phyloP scores from a whole-genome alignment of 2,329 filamentous ascomycete genomes.

The Hypoxylon sp. region DNA sequence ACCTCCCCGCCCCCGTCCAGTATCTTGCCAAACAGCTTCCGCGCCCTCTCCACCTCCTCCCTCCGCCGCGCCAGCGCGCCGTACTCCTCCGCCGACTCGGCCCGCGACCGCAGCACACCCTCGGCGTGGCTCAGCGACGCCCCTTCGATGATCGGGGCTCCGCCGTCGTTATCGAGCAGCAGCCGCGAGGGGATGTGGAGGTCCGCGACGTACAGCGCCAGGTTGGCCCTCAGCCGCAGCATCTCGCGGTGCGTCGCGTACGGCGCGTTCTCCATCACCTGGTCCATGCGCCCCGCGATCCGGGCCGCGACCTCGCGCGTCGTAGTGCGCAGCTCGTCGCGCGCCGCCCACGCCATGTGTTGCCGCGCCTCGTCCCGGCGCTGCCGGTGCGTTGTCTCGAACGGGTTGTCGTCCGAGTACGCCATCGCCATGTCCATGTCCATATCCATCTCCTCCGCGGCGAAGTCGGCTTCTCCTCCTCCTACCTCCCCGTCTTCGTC shows the following conservation, averaged over 20 bases:
- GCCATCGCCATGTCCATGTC: constrained; percentile 37
- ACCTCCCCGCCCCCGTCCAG: constrained; percentile 49
- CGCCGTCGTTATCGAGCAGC: constrained; percentile 28
- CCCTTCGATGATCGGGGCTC: background rate
- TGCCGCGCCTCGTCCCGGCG: constrained; percentile 31
- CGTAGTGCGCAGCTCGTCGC: constrained; percentile 59
- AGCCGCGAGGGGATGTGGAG: constrained; percentile 63
- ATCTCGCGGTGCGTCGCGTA: constrained; percentile 77
- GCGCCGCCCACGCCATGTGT: constrained; percentile 49
- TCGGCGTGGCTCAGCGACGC: constrained; percentile 40
- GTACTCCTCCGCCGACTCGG: constrained; percentile 47
- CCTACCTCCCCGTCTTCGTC: constrained; percentile 31
- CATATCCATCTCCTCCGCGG: constrained; percentile 28
- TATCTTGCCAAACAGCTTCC: constrained; percentile 56
- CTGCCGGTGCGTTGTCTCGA: constrained; percentile 6
- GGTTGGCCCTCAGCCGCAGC: constrained; percentile 77
- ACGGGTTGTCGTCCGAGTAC: constrained; percentile 36
- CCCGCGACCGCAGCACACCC: constrained; percentile 39
- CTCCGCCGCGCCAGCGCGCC: constrained; percentile 47
- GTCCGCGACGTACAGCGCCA: constrained; percentile 81
- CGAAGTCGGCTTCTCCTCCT: background rate
- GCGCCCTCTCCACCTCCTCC: constrained; percentile 55
- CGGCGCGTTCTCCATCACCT: constrained; percentile 75
- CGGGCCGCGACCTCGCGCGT: constrained; percentile 71
- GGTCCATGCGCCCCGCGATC: constrained; percentile 77